Percentiles rank a stretch among this genome's conserved stretches.
phyloP scores from a whole-genome alignment of 2,329 filamentous ascomycete species.

The Fusarium sp. region DNA sequence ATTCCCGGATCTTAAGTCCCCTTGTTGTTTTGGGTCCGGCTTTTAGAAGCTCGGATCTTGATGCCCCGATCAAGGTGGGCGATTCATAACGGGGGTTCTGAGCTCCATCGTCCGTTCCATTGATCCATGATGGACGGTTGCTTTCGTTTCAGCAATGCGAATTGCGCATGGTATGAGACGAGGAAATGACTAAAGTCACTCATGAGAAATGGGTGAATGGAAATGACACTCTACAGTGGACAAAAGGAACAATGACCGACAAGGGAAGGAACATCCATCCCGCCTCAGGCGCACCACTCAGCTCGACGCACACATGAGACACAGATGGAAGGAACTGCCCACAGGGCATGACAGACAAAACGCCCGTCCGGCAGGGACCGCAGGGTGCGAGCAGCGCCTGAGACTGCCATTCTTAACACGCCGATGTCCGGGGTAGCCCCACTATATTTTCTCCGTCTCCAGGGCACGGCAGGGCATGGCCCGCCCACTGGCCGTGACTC shows the following conservation, averaged over 20 bases:
- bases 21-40: slow-evolving; percentile 11
- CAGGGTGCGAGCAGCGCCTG: slow-evolving; percentile 6
- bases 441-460: slow-evolving; percentile 25
- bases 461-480: not conserved
- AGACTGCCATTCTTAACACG: slow-evolving; percentile 30
- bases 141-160: not conserved
- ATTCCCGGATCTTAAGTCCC: slow-evolving; percentile 7
- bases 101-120: not conserved
- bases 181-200: not conserved
- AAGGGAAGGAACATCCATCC: slow-evolving; percentile 12
- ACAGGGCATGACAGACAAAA: not conserved
- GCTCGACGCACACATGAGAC: slow-evolving; percentile 16
- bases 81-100: not conserved
- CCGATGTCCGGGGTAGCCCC: slow-evolving; percentile 48
- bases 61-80: slow-evolving; percentile 13
- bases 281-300: slow-evolving; percentile 45
- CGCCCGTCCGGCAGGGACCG: not conserved
- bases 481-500: slow-evolving; percentile 7
- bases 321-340: slow-evolving; percentile 4
- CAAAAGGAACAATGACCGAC: slow-evolving; percentile 36
- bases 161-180: not conserved
- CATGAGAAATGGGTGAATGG: not conserved
- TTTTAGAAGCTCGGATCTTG: slow-evolving; percentile 26
- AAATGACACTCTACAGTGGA: slow-evolving; percentile 27
- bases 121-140: not conserved